Conservation (phyloP, 148 eudicot species). For the Nyssa sinensis region DNA sequence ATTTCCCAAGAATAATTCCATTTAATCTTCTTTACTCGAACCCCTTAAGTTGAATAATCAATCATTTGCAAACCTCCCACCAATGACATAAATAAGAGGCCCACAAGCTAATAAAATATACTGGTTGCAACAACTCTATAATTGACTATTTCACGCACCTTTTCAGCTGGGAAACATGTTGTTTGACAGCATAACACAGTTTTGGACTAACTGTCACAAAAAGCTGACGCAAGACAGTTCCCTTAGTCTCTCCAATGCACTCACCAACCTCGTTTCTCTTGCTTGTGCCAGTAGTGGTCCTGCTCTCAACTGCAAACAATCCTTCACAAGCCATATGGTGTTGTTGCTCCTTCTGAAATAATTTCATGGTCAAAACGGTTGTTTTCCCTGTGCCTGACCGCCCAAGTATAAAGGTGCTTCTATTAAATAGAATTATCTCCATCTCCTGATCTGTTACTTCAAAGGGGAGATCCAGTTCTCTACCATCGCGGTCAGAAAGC, state of each 20-base stretch:
- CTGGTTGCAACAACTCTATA: too few relatives aligned
- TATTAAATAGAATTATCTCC: slow-evolving; percentile 33
- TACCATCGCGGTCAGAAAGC: slow-evolving; percentile 52
- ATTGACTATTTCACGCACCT: slow-evolving; percentile 33
- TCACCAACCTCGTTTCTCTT: slow-evolving; percentile 2
- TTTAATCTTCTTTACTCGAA: too few relatives aligned
- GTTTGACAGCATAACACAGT: slow-evolving; percentile 58
- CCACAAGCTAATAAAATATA: too few relatives aligned
- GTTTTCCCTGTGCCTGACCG: slow-evolving; percentile 89
- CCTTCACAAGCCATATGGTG: slow-evolving; percentile 40
- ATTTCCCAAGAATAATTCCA: too few relatives aligned
- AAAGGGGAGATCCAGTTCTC: slow-evolving; percentile 51
- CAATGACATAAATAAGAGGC: too few relatives aligned
- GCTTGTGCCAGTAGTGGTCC: neutral
- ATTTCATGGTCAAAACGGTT: slow-evolving; percentile 66
- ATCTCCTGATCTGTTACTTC: slow-evolving; percentile 61
- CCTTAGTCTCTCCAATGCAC: too few relatives aligned
- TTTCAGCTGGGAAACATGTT: slow-evolving; percentile 50
- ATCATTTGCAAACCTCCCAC: too few relatives aligned
- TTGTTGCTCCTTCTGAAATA: slow-evolving; percentile 54
- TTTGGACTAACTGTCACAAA: slow-evolving; percentile 80
- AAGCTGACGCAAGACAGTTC: slow-evolving; percentile 45
- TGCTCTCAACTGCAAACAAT: slow-evolving; percentile 10
- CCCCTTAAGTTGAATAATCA: too few relatives aligned
- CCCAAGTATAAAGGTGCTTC: slow-evolving; percentile 62